These are phyloP conservation scores for Gossypium davidsonii DNA, from an alignment of 441 rosid genomes.

Conservation along the genomic window DNA sequence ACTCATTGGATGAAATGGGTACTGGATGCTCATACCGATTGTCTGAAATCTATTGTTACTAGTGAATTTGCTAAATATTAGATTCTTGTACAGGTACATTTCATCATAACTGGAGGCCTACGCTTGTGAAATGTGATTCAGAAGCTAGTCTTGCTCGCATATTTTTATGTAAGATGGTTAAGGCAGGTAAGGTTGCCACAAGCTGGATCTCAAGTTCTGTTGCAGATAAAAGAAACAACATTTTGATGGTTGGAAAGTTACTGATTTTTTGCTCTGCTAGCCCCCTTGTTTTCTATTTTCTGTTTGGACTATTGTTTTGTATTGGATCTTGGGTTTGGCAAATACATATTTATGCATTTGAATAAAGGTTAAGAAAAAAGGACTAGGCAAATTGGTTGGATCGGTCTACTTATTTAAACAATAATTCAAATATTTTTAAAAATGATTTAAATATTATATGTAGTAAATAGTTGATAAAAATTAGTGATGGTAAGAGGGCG, in stretches of 20 bases:
- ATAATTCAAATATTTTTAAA: no score
- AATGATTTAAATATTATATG: no score
- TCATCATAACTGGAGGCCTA: neutral
- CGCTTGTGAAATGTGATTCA: neutral
- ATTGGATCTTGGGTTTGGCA: no score
- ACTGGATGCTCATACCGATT: neutral
- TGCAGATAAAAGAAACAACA: neutral
- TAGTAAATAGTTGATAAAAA: no score
- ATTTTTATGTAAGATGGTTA: neutral
- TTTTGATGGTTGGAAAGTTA: constrained; percentile 6
- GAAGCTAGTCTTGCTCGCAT: neutral
- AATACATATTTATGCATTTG: no score
- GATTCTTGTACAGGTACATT: neutral
- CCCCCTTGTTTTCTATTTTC: neutral
- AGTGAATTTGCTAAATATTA: neutral
- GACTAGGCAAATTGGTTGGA: no score
- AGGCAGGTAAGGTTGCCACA: neutral
- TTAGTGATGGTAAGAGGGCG: no score
- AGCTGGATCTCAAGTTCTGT: constrained; percentile 2
- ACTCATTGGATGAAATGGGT: neutral
- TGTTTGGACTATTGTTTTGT: neutral
- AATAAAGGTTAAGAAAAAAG: no score
- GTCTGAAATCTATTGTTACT: neutral
- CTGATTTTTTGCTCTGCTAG: neutral
- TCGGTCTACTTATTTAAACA: no score